Conservation (phyloP, 2,329 filamentous ascomycete genomes). For the Neofusicoccum sp. region DNA sequence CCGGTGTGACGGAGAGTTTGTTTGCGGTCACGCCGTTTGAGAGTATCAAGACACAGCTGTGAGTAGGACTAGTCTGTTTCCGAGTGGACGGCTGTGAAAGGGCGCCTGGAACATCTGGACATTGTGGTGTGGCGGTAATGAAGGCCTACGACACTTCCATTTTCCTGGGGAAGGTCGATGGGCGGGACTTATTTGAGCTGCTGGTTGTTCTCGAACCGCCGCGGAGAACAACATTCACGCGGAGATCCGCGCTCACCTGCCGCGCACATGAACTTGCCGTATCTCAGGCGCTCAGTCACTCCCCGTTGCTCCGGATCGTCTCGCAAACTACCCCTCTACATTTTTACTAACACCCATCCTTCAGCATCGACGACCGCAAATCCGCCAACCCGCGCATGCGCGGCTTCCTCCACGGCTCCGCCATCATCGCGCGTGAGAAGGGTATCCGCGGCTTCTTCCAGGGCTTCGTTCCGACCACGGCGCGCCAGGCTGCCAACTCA, state of each 20-base stretch:
- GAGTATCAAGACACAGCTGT: conserved; percentile 94
- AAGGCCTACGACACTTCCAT: too few relatives aligned
- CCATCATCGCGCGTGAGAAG: conserved; percentile 82
- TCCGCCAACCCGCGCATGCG: conserved; percentile 78
- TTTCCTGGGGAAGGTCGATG: too few relatives aligned
- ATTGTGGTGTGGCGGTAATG: too few relatives aligned
- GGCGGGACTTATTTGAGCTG: too few relatives aligned
- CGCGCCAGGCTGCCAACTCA: conserved; percentile 90
- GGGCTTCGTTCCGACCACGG: conserved; percentile 91
- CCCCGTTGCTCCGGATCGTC: too few relatives aligned
- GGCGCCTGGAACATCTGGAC: neutral
- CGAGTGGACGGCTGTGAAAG: neutral
- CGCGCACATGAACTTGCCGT: too few relatives aligned
- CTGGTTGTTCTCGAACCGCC: too few relatives aligned
- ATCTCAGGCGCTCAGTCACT: too few relatives aligned
- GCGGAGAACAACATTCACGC: too few relatives aligned
- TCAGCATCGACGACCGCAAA: conserved; percentile 91
- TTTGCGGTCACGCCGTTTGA: conserved; percentile 95
- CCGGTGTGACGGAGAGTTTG: conserved; percentile 89
- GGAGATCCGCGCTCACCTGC: too few relatives aligned
- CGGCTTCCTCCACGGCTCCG: conserved; percentile 87
- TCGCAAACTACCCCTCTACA: neutral
- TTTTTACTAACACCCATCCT: neutral
- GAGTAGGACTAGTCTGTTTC: conserved; percentile 5
- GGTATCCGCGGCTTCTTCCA: conserved; percentile 94